Conservation (phyloP, 352 stramenopile genomes). For the Blastocystis hominis region DNA sequence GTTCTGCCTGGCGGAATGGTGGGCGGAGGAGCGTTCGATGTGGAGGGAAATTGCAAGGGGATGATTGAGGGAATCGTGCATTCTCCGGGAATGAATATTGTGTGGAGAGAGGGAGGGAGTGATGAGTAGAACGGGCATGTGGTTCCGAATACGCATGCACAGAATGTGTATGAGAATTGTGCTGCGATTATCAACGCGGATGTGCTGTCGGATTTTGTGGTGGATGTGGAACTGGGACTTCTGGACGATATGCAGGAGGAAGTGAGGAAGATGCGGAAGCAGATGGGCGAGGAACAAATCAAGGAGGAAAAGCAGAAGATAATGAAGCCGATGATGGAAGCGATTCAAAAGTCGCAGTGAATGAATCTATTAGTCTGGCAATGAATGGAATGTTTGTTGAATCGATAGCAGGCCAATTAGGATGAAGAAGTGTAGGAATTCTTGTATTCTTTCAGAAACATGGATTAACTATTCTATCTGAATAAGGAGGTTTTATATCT, state of each 20-base stretch:
- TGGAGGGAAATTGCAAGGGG: conserved; percentile 25
- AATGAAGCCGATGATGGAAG: conserved; percentile 27
- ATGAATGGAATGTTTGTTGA: not conserved
- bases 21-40: conserved; percentile 16
- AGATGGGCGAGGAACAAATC: conserved; percentile 15
- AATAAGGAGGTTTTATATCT: no score
- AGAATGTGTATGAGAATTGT: conserved; percentile 54
- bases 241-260: conserved; percentile 51
- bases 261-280: conserved; percentile 27
- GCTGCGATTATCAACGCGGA: not conserved
- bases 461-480: not conserved
- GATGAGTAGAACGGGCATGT: conserved; percentile 20
- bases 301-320: conserved; percentile 42
- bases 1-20: not conserved
- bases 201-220: conserved; percentile 25
- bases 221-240: conserved; percentile 30
- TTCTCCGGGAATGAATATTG: not conserved
- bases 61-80: conserved; percentile 51
- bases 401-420: not conserved
- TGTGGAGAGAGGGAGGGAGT: not conserved
- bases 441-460: no score
- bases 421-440: no score
- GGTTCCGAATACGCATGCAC: conserved; percentile 34
- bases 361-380: not conserved
- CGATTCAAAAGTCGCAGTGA: not conserved